Evolutionary conservation across 768 basidiomycete genomes (phyloP).

Genomic region (Scleroderma bovista): DNA sequence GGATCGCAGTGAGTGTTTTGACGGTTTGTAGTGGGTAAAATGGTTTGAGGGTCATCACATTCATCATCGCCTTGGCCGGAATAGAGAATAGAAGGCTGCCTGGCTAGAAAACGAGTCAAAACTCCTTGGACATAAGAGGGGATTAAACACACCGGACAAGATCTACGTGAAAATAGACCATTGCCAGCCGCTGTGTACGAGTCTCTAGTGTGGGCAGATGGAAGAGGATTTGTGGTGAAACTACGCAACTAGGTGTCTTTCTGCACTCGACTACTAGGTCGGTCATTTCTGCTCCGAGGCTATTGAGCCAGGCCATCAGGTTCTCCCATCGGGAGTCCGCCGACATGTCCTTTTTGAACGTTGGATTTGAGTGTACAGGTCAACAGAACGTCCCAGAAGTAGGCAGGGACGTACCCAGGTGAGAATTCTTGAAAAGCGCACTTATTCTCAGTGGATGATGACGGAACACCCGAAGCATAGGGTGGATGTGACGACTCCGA

Average conservation of each 20-base stretch:
- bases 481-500: too few relatives aligned
- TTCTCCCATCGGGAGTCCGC: constrained; percentile 33
- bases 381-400: too few relatives aligned
- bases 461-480: too few relatives aligned
- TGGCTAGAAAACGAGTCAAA: constrained; percentile 32
- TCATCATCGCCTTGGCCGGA: constrained; percentile 68
- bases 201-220: not conserved
- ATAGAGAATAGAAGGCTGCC: constrained; percentile 60
- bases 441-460: not conserved
- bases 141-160: constrained; percentile 35
- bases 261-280: constrained; percentile 48
- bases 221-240: constrained; percentile 2
- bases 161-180: constrained; percentile 56
- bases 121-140: not conserved
- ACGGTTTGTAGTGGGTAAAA: constrained; percentile 43
- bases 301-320: constrained; percentile 49
- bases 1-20: constrained; percentile 51
- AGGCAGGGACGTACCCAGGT: not conserved
- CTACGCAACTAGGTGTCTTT: constrained; percentile 43
- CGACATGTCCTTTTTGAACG: too few relatives aligned
- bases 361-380: too few relatives aligned
- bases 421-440: not conserved
- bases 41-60: constrained; percentile 57
- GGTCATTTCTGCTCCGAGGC: constrained; percentile 42
- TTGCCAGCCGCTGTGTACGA: constrained; percentile 50